These are phyloP conservation scores for Canavalia ensiformis DNA, from an alignment of 306 rosid species.

Conservation along the genomic window DNA sequence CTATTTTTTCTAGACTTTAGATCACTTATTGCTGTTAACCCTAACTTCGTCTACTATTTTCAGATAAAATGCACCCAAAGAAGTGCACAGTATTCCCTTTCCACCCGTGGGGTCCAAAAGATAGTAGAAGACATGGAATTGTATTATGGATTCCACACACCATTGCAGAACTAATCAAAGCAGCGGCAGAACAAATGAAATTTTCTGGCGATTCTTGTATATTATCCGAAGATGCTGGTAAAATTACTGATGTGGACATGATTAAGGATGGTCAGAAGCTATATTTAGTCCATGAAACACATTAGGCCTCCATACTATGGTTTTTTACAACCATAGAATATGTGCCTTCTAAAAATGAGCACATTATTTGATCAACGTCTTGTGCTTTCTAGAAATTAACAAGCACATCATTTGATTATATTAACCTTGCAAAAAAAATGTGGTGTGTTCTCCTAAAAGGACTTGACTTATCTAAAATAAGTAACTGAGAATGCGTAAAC, in stretches of 20 bases:
- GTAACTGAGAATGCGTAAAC: no score
- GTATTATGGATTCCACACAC: conserved; percentile 80
- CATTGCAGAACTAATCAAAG: conserved; percentile 70
- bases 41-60: conserved; percentile 32
- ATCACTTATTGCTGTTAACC: neutral
- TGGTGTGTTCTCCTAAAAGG: no score
- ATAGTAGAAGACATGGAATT: conserved; percentile 72
- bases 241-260: conserved; percentile 75
- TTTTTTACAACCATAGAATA: conserved; percentile 7
- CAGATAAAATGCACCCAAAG: conserved; percentile 72
- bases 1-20: conserved; percentile 6
- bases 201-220: conserved; percentile 54
- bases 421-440: no score
- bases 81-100: conserved; percentile 91
- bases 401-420: no score
- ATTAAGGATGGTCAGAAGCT: conserved; percentile 81
- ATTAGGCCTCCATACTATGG: conserved; percentile 38
- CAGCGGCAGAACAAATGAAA: conserved; percentile 64
- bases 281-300: conserved; percentile 68
- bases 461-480: no score
- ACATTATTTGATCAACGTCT: neutral
- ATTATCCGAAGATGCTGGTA: conserved; percentile 91
- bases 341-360: conserved; percentile 28
- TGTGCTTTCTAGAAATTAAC: no score
- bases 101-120: conserved; percentile 87